Percentiles rank a stretch among this genome's conserved stretches.
These are phyloP conservation scores for Coemansia sp. DNA, from an alignment of 192 early-diverging fungal species.

Conservation along the genomic window DNA sequence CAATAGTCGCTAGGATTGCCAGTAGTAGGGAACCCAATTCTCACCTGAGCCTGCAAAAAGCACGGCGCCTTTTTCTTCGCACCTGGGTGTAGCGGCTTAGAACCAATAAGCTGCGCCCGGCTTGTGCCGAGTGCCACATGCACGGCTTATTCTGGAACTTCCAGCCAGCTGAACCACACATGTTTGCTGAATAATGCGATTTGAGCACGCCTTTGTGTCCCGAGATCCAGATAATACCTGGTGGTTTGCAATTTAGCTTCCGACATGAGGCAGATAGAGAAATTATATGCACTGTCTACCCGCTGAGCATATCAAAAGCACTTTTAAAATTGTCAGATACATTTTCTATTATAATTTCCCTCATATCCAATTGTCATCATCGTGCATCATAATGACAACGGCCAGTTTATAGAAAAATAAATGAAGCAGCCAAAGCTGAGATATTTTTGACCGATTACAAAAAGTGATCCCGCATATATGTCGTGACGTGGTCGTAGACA, in stretches of 20 bases:
- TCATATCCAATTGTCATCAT: not conserved
- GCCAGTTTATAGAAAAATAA: not conserved
- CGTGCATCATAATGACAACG: not conserved
- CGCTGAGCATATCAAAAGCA: not conserved
- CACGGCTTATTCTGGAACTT: slow-evolving; percentile 10
- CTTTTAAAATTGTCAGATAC: not conserved
- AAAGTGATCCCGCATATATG: slow-evolving; percentile 79
- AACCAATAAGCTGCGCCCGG: not conserved
- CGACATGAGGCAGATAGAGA: too few species aligned
- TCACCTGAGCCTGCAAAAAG: not conserved
- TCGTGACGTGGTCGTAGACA: slow-evolving; percentile 68
- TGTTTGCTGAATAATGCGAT: not conserved
- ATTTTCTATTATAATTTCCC: not conserved
- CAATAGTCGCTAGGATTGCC: not conserved
- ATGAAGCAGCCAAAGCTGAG: not conserved
- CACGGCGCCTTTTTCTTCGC: not conserved
- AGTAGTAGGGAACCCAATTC: not conserved
- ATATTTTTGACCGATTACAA: slow-evolving; percentile 41
- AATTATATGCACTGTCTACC: not conserved
- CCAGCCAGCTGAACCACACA: not conserved
- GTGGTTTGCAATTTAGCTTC: too few species aligned
- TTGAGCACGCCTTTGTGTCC: not conserved
- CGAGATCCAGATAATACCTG: not conserved
- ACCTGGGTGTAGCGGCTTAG: slow-evolving; percentile 6
- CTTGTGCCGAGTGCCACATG: not conserved